These are phyloP conservation scores for Pharus latifolius DNA, from an alignment of 176 grass and related monocot genomes.

Conservation along the genomic window DNA sequence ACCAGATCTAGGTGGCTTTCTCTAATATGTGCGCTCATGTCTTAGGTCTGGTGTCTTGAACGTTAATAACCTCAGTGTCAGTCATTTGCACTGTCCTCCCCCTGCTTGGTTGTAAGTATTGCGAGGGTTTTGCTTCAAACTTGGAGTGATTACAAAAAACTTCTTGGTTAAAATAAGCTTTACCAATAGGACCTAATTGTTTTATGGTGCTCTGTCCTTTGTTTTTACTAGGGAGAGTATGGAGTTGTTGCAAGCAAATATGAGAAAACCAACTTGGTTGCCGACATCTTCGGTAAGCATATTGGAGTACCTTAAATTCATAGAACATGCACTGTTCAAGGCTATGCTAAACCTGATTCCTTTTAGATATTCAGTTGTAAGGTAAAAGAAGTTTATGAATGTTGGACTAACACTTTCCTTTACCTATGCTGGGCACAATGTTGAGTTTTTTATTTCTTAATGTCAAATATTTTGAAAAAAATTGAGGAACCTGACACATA, in stretches of 20 bases:
- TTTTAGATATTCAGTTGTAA: not conserved
- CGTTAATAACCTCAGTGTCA: constrained; percentile 51
- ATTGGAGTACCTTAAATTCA: not conserved
- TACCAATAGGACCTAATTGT: not conserved
- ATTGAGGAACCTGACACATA: constrained; percentile 1
- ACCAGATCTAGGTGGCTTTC: constrained; percentile 10
- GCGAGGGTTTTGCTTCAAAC: not conserved
- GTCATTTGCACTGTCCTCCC: constrained; percentile 88
- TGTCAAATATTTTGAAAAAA: not conserved
- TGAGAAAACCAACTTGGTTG: constrained; percentile 68
- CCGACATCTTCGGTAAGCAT: constrained; percentile 56
- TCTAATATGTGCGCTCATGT: constrained; percentile 9
- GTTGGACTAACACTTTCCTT: not conserved
- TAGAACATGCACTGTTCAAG: not conserved
- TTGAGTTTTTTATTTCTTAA: not conserved
- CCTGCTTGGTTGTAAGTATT: constrained; percentile 87
- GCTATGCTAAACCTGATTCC: not conserved
- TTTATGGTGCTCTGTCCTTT: constrained; percentile 5
- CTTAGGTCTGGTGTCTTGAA: constrained; percentile 87
- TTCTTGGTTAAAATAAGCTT: not conserved
- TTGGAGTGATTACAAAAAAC: not conserved
- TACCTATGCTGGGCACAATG: not conserved
- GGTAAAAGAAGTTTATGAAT: not conserved
- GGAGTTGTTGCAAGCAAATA: constrained; percentile 9
- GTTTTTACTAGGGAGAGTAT: constrained; percentile 40